Base-by-base conservation (phyloP, 208 protist species). In the Leishmania braziliensis region DNA sequence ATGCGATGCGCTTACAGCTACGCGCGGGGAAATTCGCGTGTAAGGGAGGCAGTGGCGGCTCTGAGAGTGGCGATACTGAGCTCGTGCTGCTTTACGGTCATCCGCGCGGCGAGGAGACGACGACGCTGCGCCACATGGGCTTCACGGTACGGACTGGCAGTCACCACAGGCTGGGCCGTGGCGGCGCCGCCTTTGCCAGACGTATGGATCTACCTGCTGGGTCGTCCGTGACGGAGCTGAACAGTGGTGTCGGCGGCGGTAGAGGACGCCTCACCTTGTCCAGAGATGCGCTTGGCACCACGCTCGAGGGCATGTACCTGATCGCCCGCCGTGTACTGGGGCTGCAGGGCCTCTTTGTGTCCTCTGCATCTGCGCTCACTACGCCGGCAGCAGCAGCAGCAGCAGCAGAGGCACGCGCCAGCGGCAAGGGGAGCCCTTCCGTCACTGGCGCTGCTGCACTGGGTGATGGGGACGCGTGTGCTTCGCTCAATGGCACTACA, bases 241-340 rank as follows among this genome's bases (percentile, higher is more conserved):
- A 26, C 69, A 29, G 48, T 48, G 66, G 39, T 23, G 66, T 18
- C 69, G 16, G 75, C 58, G 84, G 53, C 29, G 29, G 46, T 48
- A 68, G 53, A 14, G 74, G 83, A 14, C 83, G 83, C 18, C 83
- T 69, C 23, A 89, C 85, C 6, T 23, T 88, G 1, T 74, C 81
- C 3, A 86, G 89, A 20, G 91, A 95, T 78, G 79, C 89, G 3
- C 72, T 92, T 5, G 89, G 84, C 46, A 82, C 85, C 4, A 88
- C 91, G 53, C 75, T 86, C 56, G 86, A 91, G 39, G 83, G 78
- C 23, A 66, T 93, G 36, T 75, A 84, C 23, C 86, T 88, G 18
- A 87, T 87, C 5, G 91, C 89, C 4, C 81, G 88, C 23, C 86
- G 89, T n/a, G 71, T 93, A 43, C 78, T 93, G 36, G 79, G 84